These are phyloP conservation scores for Phytophthora tentaculata DNA, from an alignment of 352 stramenopile species.

Conservation along the genomic window DNA sequence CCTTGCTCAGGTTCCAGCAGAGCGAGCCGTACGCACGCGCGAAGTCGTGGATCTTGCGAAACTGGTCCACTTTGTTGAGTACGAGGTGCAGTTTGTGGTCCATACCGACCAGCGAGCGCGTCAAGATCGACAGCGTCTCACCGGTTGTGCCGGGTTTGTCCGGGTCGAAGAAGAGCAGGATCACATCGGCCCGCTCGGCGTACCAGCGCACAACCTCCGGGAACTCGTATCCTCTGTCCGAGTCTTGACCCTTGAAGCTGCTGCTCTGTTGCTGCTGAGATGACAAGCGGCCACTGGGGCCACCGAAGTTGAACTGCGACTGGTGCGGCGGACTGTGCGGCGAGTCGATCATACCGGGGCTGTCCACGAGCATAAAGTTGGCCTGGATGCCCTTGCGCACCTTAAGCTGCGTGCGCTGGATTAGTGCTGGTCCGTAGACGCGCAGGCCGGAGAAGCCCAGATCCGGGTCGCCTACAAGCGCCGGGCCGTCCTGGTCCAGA, in stretches of 20 bases:
- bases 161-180: constrained; percentile 99
- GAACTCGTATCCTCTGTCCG: constrained; percentile 97
- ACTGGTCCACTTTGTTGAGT: constrained; percentile 99
- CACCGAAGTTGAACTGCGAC: constrained; percentile 57
- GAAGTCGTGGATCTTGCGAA: constrained; percentile 99
- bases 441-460: constrained; percentile 97
- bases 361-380: constrained; percentile 99
- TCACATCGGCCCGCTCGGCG: constrained; percentile 98
- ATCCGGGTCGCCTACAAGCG: constrained; percentile 96
- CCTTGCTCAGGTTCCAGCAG: constrained; percentile 99
- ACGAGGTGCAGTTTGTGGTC: constrained; percentile 99
- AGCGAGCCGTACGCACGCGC: constrained; percentile 98
- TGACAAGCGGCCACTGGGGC: constrained; percentile 31
- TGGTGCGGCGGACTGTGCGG: constrained; percentile 77
- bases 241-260: constrained; percentile 52
- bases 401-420: constrained; percentile 99
- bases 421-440: constrained; percentile 96
- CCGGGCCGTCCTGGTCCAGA: constrained; percentile 96
- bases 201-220: constrained; percentile 97
- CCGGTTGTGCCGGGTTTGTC: constrained; percentile 99
- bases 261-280: constrained; percentile 40
- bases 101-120: constrained; percentile 96
- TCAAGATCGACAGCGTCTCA: constrained; percentile 98
- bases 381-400: constrained; percentile 93
- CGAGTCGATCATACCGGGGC: constrained; percentile 99